Evolutionary conservation across 2,329 filamentous ascomycete species (phyloP).

Genomic region (Chaetomium strumarium): DNA sequence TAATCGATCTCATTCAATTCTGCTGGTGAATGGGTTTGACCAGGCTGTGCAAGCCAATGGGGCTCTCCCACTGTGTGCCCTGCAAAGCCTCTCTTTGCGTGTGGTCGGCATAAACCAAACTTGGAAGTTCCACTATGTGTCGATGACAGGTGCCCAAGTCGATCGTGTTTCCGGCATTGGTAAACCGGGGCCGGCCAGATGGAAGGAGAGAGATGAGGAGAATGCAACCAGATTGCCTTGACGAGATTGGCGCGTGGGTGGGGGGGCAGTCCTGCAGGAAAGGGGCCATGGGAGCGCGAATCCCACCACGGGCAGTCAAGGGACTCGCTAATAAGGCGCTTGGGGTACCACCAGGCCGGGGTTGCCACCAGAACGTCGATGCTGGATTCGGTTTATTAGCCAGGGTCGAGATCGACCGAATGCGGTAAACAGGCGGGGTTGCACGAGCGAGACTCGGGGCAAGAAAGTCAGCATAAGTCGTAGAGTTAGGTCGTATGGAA

Average conservation of each 20-base stretch:
- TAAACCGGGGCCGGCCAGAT: neutral
- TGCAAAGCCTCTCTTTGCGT: neutral
- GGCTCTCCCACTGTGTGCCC: slow-evolving; percentile 6
- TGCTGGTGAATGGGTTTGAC: neutral
- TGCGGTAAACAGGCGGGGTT: neutral
- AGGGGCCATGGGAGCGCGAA: slow-evolving; percentile 2
- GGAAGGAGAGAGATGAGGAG: neutral
- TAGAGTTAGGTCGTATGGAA: too few species aligned
- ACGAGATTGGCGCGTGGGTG: slow-evolving; percentile 2
- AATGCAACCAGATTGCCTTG: slow-evolving; percentile 2
- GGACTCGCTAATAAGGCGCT: neutral
- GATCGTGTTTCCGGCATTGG: slow-evolving; percentile 1
- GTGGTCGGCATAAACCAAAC: too few species aligned
- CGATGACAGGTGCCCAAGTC: neutral
- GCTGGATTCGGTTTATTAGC: neutral
- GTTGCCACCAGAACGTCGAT: neutral
- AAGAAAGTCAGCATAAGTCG: too few species aligned
- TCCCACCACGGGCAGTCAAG: neutral
- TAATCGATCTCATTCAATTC: neutral
- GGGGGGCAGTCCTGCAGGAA: neutral
- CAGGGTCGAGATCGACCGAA: neutral
- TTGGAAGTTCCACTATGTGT: too few species aligned
- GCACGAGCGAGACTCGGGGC: too few species aligned
- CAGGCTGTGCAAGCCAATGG: neutral
- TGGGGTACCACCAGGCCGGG: slow-evolving; percentile 5